Evolutionary conservation across 2,329 filamentous ascomycete genomes (phyloP).

Genomic region (Hawksworthiomyces lignivorus): DNA sequence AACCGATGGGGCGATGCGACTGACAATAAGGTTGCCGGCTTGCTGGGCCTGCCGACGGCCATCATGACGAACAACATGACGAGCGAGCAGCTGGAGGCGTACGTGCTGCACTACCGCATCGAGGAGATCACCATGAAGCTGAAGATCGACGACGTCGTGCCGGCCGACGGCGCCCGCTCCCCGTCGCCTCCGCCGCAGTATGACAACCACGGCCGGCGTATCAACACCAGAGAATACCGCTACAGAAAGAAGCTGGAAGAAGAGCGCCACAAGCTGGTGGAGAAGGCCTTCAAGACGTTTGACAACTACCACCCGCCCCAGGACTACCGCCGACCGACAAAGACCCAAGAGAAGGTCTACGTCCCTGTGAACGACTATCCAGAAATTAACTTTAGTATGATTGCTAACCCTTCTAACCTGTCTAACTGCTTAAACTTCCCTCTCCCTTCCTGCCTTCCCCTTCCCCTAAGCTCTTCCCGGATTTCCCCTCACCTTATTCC

Average conservation of each 20-base stretch:
- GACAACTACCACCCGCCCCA: slow-evolving; percentile 98
- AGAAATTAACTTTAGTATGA: slow-evolving; percentile 99
- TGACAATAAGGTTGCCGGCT: slow-evolving; percentile 95
- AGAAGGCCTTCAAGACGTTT: slow-evolving; percentile 99
- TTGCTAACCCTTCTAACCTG: slow-evolving; percentile 96
- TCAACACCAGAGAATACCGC: slow-evolving; percentile 97
- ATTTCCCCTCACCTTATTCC: slow-evolving; percentile 12
- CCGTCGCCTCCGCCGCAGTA: slow-evolving; percentile 95
- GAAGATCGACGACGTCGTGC: slow-evolving; percentile 97
- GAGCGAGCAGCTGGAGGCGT: slow-evolving; percentile 94
- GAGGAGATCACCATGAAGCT: slow-evolving; percentile 99
- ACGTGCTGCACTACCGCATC: slow-evolving; percentile 91
- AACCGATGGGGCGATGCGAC: slow-evolving; percentile 97
- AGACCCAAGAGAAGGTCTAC: slow-evolving; percentile 99
- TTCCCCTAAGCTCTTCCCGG: slow-evolving; percentile 16
- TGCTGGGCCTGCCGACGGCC: slow-evolving; percentile 94
- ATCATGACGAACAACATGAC: slow-evolving; percentile 98
- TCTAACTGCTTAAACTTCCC: slow-evolving; percentile 45
- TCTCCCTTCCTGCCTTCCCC: slow-evolving; percentile 21
- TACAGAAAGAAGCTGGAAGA: slow-evolving; percentile 98
- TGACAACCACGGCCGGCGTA: slow-evolving; percentile 98
- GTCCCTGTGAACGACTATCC: slow-evolving; percentile 99
- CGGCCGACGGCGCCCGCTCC: slow-evolving; percentile 87
- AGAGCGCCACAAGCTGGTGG: slow-evolving; percentile 96
- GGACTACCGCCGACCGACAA: slow-evolving; percentile 97